Evolutionary conservation across 768 basidiomycete species (phyloP).

Genomic region (Boletus insuetus): DNA sequence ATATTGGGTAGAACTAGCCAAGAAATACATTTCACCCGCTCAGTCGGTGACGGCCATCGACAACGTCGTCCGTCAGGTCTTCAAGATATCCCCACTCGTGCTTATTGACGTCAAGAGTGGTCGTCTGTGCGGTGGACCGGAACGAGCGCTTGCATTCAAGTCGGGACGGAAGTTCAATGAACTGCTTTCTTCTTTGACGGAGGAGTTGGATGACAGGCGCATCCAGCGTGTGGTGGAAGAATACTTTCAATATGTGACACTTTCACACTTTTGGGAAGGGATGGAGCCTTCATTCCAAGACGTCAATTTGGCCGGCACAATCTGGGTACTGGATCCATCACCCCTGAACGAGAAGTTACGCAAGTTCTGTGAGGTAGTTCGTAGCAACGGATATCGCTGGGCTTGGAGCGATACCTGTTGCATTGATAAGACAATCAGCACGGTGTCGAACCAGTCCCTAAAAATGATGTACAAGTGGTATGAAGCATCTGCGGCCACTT

Average conservation of each 20-base stretch:
- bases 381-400: conserved; percentile 10
- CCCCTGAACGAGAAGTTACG: conserved; percentile 1
- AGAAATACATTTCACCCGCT: neutral
- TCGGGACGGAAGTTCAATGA: neutral
- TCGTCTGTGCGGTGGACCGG: neutral
- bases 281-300: conserved; percentile 10
- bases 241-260: conserved; percentile 9
- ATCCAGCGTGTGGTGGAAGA: neutral
- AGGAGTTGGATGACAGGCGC: neutral
- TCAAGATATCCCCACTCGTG: neutral
- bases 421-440: conserved; percentile 11
- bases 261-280: conserved; percentile 15
- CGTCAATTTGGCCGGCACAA: neutral
- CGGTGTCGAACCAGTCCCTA: conserved; percentile 7
- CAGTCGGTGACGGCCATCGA: neutral
- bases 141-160: neutral
- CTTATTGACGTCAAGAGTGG: conserved; percentile 1
- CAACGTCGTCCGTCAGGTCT: neutral
- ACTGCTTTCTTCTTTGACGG: conserved; percentile 6
- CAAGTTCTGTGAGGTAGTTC: conserved; percentile 7
- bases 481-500: neutral
- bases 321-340: conserved; percentile 5
- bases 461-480: conserved; percentile 16
- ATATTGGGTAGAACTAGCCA: neutral
- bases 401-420: conserved; percentile 14